Base-by-base conservation (phyloP, 2,329 filamentous ascomycete genomes). In the Colletotrichum ledebouriae region DNA sequence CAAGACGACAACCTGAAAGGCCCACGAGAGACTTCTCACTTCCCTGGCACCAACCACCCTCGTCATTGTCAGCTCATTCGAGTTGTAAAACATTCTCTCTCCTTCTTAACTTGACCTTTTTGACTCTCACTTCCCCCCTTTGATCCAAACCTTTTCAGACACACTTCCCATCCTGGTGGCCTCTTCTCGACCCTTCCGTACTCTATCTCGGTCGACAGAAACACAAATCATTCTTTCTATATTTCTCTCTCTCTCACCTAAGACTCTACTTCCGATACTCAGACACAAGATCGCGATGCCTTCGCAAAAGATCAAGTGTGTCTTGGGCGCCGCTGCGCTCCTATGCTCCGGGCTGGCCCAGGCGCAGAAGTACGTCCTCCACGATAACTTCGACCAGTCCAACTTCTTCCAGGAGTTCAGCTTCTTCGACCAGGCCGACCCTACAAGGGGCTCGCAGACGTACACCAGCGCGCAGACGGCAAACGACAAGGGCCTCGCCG, bases 401-500 rank as follows among this genome's bases (percentile, higher is more conserved):
- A 89, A 88, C 80, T 89, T 89, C 77, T 88, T 88, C 76, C 72
- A 81, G 20, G 77, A 79, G 59, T 88, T 88, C 73, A 80, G 83
- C 65, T 90, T 90, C 79, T 89, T 85, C 78, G 81, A 76, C 59
- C 79, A 77, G 3, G 67, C 79, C 0, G 93, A 96, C 74, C 93
- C 93, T 0, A 96, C 93, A 2, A 73, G 89, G 70, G 93, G 93
- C 37, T 93, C 89, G 73, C 93, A 96, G 73, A 80, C 87, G 69
- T 96, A 94, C 74, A 85, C 89, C 61, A 81, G 87, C 71, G 82
- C 85, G 58, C 66, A 76, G n/a, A 86, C 84, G 2, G 92, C 92
- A 63, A 85, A 86, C 67, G 74, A 76, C n/a, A 76, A 79, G 42
- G 84, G 85, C 15, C 83, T 94, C 9, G 88, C 90, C 70, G 86